phyloP scores from a whole-genome alignment of 495 filamentous ascomycete genomes.

The Sphaerosporella brunnea region DNA sequence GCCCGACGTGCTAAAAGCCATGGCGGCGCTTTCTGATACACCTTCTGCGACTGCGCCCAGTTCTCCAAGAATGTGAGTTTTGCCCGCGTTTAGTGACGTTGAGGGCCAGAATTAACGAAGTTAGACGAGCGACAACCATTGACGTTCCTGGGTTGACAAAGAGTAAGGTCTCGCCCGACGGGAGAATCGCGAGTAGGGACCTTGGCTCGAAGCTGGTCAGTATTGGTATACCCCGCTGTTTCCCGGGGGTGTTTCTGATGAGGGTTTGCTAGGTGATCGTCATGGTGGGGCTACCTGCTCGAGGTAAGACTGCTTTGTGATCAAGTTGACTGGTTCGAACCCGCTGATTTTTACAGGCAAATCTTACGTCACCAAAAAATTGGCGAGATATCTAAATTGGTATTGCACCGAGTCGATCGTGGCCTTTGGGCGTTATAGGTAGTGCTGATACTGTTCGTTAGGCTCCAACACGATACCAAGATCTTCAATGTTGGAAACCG shows the following conservation, averaged over 20 bases:
- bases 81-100: not conserved
- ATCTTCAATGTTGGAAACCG: constrained; percentile 97
- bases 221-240: not conserved
- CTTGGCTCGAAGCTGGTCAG: constrained; percentile 69
- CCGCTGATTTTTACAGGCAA: constrained; percentile 35
- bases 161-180: constrained; percentile 86
- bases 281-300: constrained; percentile 90
- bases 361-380: constrained; percentile 96
- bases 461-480: constrained; percentile 77
- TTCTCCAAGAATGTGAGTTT: constrained; percentile 51
- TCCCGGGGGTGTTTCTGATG: not conserved
- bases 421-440: no score
- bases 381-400: constrained; percentile 84
- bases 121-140: constrained; percentile 58
- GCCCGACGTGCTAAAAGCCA: constrained; percentile 32
- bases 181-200: constrained; percentile 76
- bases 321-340: not conserved
- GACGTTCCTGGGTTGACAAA: constrained; percentile 79
- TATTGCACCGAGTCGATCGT: no score
- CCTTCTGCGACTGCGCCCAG: constrained; percentile 49
- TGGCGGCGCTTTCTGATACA: constrained; percentile 45
- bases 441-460: no score
- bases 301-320: constrained; percentile 30
- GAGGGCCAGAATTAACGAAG: constrained; percentile 6
- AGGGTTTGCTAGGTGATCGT: constrained; percentile 44